Conservation (phyloP, 176 grass and related monocot species). For the Typha latifolia region DNA sequence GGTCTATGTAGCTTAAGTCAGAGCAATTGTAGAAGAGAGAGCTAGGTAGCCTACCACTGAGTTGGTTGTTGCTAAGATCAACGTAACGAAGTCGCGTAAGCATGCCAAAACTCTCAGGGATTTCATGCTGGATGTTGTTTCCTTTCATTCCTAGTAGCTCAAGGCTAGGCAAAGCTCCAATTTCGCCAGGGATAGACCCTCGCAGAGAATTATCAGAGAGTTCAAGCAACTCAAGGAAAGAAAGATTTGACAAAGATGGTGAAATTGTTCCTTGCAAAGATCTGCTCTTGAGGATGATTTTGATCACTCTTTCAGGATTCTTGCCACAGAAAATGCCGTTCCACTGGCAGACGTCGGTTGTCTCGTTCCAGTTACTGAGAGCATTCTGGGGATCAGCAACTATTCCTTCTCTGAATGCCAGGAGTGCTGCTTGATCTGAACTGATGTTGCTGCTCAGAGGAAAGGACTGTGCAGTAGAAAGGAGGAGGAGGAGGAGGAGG, state of each 20-base stretch:
- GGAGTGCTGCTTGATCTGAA: constrained; percentile 4
- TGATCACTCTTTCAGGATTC: constrained; percentile 11
- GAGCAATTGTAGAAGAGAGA: constrained; percentile 16
- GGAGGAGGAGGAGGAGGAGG: no score
- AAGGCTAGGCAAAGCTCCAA: constrained; percentile 12
- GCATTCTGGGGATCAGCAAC: constrained; percentile 5
- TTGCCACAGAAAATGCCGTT: neutral
- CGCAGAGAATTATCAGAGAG: constrained; percentile 12
- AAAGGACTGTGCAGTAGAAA: no score
- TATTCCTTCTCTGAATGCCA: constrained; percentile 20
- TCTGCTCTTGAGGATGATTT: constrained; percentile 8
- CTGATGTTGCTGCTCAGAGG: constrained; percentile 1
- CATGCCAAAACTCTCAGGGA: constrained; percentile 22
- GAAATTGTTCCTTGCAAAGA: constrained; percentile 15
- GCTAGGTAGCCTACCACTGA: constrained; percentile 10
- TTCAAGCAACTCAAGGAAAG: constrained; percentile 13
- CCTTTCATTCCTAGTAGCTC: neutral
- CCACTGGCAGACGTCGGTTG: neutral
- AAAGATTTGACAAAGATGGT: constrained; percentile 16
- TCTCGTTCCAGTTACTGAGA: constrained; percentile 14
- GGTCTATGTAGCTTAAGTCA: constrained; percentile 12
- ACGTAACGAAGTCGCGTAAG: constrained; percentile 4
- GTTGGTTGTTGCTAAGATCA: constrained; percentile 11
- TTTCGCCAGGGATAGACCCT: constrained; percentile 10
- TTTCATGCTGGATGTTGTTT: constrained; percentile 1